These are phyloP conservation scores for Ambispora gerdemannii DNA, from an alignment of 192 early-diverging fungal genomes.

Conservation along the genomic window DNA sequence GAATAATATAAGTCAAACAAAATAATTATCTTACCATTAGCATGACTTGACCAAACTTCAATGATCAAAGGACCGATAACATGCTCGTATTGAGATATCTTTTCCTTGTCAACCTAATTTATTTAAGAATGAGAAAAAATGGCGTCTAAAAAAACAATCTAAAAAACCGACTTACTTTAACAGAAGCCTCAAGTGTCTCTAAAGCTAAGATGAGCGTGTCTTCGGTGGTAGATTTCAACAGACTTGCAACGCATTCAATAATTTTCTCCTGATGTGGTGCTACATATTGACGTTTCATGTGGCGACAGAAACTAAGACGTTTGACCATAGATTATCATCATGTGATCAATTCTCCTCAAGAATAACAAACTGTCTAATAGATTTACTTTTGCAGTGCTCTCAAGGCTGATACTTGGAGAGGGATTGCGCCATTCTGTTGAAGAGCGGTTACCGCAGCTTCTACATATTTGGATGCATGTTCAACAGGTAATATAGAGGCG, in stretches of 20 bases:
- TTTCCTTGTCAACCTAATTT: slow-evolving; percentile 59
- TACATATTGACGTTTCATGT: slow-evolving; percentile 49
- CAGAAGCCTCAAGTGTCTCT: slow-evolving; percentile 58
- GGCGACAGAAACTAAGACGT: slow-evolving; percentile 45
- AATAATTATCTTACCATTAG: slow-evolving; percentile 52
- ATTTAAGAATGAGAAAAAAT: not conserved
- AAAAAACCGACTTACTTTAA: slow-evolving; percentile 48
- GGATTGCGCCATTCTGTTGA: slow-evolving; percentile 48
- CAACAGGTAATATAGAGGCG: slow-evolving; percentile 63
- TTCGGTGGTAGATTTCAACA: slow-evolving; percentile 59
- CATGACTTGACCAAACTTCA: slow-evolving; percentile 75
- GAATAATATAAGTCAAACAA: not conserved
- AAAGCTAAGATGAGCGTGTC: slow-evolving; percentile 65
- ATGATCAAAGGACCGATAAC: slow-evolving; percentile 68
- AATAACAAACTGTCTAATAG: not conserved
- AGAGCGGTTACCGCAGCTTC: slow-evolving; percentile 73
- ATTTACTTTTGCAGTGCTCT: slow-evolving; percentile 62
- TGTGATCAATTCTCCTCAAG: not conserved
- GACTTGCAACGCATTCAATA: slow-evolving; percentile 56
- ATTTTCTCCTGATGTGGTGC: slow-evolving; percentile 56
- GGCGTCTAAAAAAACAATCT: not conserved
- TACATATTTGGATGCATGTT: slow-evolving; percentile 70
- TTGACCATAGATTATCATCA: slow-evolving; percentile 2
- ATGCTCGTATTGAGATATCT: slow-evolving; percentile 71
- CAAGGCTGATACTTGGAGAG: slow-evolving; percentile 68